These are phyloP conservation scores for Hygrophorus russula DNA, from an alignment of 768 basidiomycete genomes.

Conservation along the genomic window DNA sequence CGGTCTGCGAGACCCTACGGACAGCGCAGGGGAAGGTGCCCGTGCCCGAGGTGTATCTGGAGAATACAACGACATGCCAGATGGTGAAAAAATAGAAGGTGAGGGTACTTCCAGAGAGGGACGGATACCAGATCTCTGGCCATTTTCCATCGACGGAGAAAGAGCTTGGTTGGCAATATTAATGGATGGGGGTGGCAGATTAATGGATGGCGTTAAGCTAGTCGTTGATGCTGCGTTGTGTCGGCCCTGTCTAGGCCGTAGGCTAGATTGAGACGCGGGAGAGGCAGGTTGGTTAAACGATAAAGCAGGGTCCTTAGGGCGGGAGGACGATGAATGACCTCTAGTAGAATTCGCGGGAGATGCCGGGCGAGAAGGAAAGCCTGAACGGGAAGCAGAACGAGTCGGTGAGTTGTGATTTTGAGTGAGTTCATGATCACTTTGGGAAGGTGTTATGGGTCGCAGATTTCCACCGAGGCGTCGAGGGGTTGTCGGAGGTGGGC, in stretches of 20 bases:
- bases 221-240: constrained; percentile 32
- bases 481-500: constrained; percentile 4
- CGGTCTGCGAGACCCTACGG: constrained; percentile 17
- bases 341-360: constrained; percentile 26
- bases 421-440: constrained; percentile 12
- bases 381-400: constrained; percentile 14
- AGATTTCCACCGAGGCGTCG: constrained; percentile 10
- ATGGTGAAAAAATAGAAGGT: not conserved
- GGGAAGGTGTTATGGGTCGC: constrained; percentile 17
- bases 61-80: not conserved
- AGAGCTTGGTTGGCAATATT: not conserved
- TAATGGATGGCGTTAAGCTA: constrained; percentile 19
- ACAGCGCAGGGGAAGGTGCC: constrained; percentile 16
- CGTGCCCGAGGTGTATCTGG: constrained; percentile 3
- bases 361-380: constrained; percentile 23
- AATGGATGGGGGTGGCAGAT: constrained; percentile 8
- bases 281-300: constrained; percentile 20
- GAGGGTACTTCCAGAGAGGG: constrained; percentile 15
- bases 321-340: constrained; percentile 8
- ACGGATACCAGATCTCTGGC: constrained; percentile 5
- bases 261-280: constrained; percentile 18
- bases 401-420: constrained; percentile 11
- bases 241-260: constrained; percentile 22
- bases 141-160: not conserved
- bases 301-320: constrained; percentile 9